Percentiles rank a stretch among this genome's conserved stretches.
Conservation (phyloP, 1,284 basidiomycete genomes). For the Puccinia horiana region DNA sequence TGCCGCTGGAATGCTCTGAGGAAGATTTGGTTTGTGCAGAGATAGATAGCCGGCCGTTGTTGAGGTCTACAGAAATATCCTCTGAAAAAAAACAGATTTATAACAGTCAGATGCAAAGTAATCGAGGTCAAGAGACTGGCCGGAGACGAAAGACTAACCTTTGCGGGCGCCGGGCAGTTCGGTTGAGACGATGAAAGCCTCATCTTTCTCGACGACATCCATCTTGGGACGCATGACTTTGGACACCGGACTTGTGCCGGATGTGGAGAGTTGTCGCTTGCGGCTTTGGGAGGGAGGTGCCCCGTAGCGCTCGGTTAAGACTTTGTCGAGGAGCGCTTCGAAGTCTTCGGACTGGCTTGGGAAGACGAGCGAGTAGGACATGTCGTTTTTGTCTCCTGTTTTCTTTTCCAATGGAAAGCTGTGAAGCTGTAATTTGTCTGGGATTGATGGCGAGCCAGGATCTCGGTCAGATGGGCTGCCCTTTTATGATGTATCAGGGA, state of each 20-base stretch:
- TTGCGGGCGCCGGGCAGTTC: constrained; percentile 42
- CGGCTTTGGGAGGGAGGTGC: constrained; percentile 4
- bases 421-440: background rate
- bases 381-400: background rate
- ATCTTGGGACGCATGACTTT: constrained; percentile 34
- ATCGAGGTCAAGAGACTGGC: background rate
- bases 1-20: constrained; percentile 29
- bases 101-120: background rate
- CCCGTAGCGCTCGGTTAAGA: constrained; percentile 42
- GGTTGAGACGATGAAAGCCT: constrained; percentile 31
- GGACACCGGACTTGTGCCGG: constrained; percentile 18
- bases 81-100: background rate
- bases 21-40: constrained; percentile 37
- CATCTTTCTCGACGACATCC: constrained; percentile 43
- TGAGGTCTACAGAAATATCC: constrained; percentile 46
- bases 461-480: background rate
- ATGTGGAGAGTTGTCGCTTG: background rate
- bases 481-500: constrained; percentile 10
- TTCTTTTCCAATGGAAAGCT: background rate
- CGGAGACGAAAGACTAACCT: constrained; percentile 5
- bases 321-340: constrained; percentile 39
- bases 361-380: constrained; percentile 43
- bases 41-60: constrained; percentile 41
- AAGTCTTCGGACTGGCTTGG: constrained; percentile 44
- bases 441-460: background rate